Base-by-base conservation (phyloP, 306 rosid genomes). In the Vigna angularis region DNA sequence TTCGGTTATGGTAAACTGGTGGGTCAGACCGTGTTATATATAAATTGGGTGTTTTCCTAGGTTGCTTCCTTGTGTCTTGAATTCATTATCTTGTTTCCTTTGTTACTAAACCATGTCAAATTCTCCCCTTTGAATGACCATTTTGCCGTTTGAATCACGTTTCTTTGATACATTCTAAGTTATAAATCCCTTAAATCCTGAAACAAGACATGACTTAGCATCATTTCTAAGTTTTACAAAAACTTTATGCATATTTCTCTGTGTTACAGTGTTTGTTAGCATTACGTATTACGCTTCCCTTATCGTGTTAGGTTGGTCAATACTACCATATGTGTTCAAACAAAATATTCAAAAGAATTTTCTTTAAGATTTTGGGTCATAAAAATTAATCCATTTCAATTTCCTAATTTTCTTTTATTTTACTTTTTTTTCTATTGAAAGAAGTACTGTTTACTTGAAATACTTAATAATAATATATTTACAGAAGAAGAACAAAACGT, bases 61-160 rank as follows among this genome's bases (percentile, higher is more conserved):
- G 57, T 4, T 73, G 45, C 78, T 73, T 57, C 78, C 79, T 36
- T 10, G 0, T 74, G 13, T 44, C 64, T 45, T 74, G 47, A 74
- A 74, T 74, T 28, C 5, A 40, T 66, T 1, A 59, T 74, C 34
- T 30, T 6, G 1, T 57, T 50, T 22, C 7, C 9, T 50, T 50
- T 30, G 3, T 15, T n/a, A 26, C 10, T 36, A 5, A 30, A 59
- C 42, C 66, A 14, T 42, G 44, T 74, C 70, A 74, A 74, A 15
- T 59, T 48, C 66, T 36, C 2, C 53, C 70, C 18, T 47, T 74
- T 28, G 70, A 24, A 59, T 44, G 13, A 45, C 22, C 71, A 47
- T 15, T 47, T 74, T 73, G 28, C 77, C 77, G 55, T 73, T 24
- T n/a, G 26, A 56, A 10, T 47, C 55, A 73, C 62, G 50, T 17